These are phyloP conservation scores for Leccinellum albellum DNA, from an alignment of 768 basidiomycete species.

Conservation along the genomic window DNA sequence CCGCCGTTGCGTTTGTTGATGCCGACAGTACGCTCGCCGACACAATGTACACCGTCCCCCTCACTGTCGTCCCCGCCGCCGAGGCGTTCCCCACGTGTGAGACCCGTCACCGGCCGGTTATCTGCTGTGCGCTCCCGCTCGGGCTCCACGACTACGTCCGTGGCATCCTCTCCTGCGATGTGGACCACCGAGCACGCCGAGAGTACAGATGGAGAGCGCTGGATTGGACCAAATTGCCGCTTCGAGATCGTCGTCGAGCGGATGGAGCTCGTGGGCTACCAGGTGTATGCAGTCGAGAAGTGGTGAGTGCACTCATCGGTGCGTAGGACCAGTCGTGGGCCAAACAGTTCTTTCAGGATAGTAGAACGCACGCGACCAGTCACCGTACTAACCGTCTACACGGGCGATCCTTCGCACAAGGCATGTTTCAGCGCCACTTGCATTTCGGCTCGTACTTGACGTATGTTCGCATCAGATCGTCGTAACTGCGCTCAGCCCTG, in stretches of 20 bases:
- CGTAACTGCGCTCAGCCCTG: conserved; percentile 53
- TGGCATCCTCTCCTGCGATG: conserved; percentile 1
- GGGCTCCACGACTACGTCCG: conserved; percentile 25
- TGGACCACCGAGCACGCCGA: conserved; percentile 14
- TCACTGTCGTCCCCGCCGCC: conserved; percentile 11
- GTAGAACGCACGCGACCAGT: conserved; percentile 60
- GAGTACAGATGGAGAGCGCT: conserved; percentile 30
- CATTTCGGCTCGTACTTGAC: conserved; percentile 11
- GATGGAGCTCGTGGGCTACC: conserved; percentile 55
- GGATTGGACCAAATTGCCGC: conserved; percentile 44
- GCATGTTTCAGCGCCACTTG: conserved; percentile 28
- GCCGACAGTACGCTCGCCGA: conserved; percentile 32
- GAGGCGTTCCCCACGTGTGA: conserved; percentile 24
- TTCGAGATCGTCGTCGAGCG: conserved; percentile 49
- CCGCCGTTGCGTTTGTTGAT: conserved; percentile 26
- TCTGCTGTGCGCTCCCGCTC: conserved; percentile 32
- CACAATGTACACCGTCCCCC: neutral
- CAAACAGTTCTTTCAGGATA: conserved; percentile 44
- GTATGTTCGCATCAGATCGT: conserved; percentile 43
- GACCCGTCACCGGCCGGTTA: conserved; percentile 23
- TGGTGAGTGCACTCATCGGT: conserved; percentile 48
- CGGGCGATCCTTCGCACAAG: conserved; percentile 68
- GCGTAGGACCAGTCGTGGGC: neutral
- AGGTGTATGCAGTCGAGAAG: conserved; percentile 85
- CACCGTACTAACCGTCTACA: conserved; percentile 68